Evolutionary conservation across 2,329 filamentous ascomycete genomes (phyloP).

Genomic region (Sporothrix variecibatus): DNA sequence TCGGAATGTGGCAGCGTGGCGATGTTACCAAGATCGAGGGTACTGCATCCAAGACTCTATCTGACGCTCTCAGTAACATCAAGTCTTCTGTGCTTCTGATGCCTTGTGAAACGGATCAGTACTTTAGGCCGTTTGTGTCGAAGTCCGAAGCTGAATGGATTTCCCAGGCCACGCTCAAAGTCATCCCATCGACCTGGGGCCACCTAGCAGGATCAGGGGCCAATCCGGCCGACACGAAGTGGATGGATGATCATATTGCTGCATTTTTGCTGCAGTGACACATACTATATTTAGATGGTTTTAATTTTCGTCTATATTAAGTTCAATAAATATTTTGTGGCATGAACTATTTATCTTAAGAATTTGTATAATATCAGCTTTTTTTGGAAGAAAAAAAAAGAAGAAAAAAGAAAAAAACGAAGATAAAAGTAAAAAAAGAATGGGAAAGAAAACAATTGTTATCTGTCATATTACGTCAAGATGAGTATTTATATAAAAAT

Average conservation of each 20-base stretch:
- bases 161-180: constrained; percentile 11
- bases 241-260: constrained; percentile 22
- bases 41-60: constrained; percentile 51
- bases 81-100: constrained; percentile 72
- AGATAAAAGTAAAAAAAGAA: no score
- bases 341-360: no score
- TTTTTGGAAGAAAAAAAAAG: no score
- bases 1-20: constrained; percentile 76
- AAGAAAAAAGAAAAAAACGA: no score
- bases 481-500: no score
- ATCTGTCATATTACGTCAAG: no score
- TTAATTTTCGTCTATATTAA: no score
- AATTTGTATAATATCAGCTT: no score
- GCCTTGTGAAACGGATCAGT: constrained; percentile 73
- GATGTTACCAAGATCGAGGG: constrained; percentile 67
- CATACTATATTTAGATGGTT: no score
- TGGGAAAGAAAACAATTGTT: no score
- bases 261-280: constrained; percentile 6
- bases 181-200: constrained; percentile 31
- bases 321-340: no score
- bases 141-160: constrained; percentile 64
- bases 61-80: constrained; percentile 66
- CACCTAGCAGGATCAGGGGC: constrained; percentile 28
- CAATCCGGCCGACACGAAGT: constrained; percentile 20
- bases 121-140: constrained; percentile 80